phyloP scores from a whole-genome alignment of 1,284 basidiomycete genomes.

The Microstroma glucosiphilum region DNA sequence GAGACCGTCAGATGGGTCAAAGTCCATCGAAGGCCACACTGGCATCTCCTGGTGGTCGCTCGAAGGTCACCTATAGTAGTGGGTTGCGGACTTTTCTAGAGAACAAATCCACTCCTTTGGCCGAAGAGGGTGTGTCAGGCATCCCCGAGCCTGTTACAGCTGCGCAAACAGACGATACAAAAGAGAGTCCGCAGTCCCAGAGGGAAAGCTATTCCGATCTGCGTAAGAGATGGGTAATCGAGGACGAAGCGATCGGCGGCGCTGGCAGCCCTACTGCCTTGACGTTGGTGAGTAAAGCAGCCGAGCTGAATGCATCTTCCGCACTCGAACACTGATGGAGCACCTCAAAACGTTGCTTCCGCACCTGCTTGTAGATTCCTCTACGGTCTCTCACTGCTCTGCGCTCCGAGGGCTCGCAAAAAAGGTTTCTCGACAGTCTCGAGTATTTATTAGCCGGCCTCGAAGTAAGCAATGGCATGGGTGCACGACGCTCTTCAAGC shows the following conservation, averaged over 20 bases:
- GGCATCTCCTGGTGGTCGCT: too few relatives aligned
- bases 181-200: background rate
- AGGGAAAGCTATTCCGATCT: slow-evolving; percentile 2
- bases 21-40: background rate
- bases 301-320: too few relatives aligned
- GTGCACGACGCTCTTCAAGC: background rate
- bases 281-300: background rate
- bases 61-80: background rate
- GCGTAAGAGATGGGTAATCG: background rate
- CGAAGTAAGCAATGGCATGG: background rate
- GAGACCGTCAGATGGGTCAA: background rate
- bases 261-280: background rate
- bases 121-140: background rate
- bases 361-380: background rate
- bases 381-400: background rate
- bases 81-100: background rate
- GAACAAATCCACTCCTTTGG: background rate
- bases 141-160: background rate
- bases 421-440: background rate
- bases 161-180: background rate
- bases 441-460: background rate
- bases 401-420: background rate
- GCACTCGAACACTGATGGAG: too few relatives aligned
- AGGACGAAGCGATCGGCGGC: background rate
- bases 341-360: too few relatives aligned